Conservation (phyloP, 2,329 filamentous ascomycete genomes). For the Colletotrichum plurivorum region DNA sequence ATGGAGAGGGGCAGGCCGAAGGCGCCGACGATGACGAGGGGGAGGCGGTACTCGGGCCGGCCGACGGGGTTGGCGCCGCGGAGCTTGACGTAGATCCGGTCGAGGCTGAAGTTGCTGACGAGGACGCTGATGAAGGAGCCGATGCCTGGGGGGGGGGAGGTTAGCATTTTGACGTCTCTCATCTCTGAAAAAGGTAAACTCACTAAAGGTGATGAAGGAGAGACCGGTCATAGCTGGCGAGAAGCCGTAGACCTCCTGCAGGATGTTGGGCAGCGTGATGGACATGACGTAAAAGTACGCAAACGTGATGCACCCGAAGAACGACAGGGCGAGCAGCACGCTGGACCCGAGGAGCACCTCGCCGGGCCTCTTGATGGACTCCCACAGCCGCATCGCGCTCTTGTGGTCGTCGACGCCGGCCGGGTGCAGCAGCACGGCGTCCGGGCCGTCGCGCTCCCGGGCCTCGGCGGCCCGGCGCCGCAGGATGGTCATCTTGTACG, state of each 20-base stretch:
- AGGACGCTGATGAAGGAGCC: constrained; percentile 64
- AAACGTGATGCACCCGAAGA: constrained; percentile 64
- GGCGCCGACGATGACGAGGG: constrained; percentile 63
- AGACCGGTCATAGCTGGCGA: constrained; percentile 66
- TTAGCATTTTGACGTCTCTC: constrained; percentile 32
- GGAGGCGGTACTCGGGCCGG: constrained; percentile 68
- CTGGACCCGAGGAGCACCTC: constrained; percentile 63
- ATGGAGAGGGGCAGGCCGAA: constrained; percentile 61
- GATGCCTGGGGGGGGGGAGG: constrained; percentile 52
- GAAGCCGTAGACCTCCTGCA: constrained; percentile 63
- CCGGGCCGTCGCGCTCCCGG: constrained; percentile 48
- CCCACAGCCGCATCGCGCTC: constrained; percentile 51
- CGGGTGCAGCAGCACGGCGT: constrained; percentile 34
- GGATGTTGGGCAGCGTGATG: constrained; percentile 66
- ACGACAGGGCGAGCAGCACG: constrained; percentile 64
- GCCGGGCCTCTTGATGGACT: constrained; percentile 61
- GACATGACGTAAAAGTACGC: constrained; percentile 68
- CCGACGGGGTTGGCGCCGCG: constrained; percentile 57
- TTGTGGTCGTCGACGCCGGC: constrained; percentile 42
- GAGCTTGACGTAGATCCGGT: constrained; percentile 67
- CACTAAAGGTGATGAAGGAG: constrained; percentile 69
- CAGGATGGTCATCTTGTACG: constrained; percentile 72
- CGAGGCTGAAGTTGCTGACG: constrained; percentile 65
- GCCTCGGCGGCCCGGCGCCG: constrained; percentile 55
- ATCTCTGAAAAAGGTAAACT: constrained; percentile 39